Percentiles rank a stretch among this genome's conserved stretches.
These are phyloP conservation scores for Venustampulla echinocandica DNA, from an alignment of 495 filamentous ascomycete genomes.

Conservation along the genomic window DNA sequence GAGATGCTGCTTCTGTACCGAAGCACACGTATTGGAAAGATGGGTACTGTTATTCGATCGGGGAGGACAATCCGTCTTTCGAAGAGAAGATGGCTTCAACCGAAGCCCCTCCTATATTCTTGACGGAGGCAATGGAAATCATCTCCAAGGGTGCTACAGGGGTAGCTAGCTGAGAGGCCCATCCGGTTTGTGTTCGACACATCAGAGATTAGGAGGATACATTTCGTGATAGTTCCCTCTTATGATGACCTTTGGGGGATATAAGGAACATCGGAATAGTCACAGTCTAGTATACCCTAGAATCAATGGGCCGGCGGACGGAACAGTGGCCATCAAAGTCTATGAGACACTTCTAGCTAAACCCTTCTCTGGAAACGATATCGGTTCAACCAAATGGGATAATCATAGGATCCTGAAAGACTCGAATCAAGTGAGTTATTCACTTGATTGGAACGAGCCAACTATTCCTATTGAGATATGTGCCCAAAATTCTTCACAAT, in stretches of 20 bases:
- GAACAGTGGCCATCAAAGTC: too few species aligned
- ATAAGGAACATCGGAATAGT: too few species aligned
- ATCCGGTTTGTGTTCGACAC: too few species aligned
- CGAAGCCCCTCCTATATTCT: background rate
- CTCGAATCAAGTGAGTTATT: conserved; percentile 20
- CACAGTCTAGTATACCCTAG: too few species aligned
- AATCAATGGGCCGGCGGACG: too few species aligned
- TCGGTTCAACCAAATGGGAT: too few species aligned
- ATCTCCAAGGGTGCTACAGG: too few species aligned
- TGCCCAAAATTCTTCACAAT: background rate
- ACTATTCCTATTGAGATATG: background rate
- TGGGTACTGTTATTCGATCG: conserved; percentile 14
- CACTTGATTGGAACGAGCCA: conserved; percentile 24
- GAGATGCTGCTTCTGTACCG: conserved; percentile 8
- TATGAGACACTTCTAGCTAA: too few species aligned
- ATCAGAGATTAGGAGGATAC: too few species aligned
- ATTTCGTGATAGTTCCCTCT: too few species aligned
- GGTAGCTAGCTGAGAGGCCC: background rate
- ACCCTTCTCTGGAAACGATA: too few species aligned
- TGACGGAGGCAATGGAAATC: background rate
- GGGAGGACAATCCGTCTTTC: conserved; percentile 14
- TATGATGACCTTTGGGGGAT: too few species aligned
- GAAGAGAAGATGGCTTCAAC: conserved; percentile 6
- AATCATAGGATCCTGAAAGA: conserved; percentile 26
- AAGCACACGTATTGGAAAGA: conserved; percentile 13